Evolutionary conservation across 2,329 filamentous ascomycete genomes (phyloP).

Genomic region (Sclerotinia trifoliorum): DNA sequence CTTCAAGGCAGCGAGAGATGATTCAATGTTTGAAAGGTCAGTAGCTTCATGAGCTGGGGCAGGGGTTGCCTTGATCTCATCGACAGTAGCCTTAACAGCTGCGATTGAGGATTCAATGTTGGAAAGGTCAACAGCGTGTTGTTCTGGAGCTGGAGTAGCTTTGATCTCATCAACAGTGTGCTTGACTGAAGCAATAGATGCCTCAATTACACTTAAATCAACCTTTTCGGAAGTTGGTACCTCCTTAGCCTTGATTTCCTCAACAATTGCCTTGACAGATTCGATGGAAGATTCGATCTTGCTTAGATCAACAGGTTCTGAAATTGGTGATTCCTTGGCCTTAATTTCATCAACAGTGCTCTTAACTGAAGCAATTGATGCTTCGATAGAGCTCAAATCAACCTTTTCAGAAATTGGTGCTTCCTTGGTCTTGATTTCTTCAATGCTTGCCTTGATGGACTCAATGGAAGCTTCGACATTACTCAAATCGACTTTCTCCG

Average conservation of each 20-base stretch:
- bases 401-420: slow-evolving; percentile 20
- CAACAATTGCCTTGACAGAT: slow-evolving; percentile 23
- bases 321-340: slow-evolving; percentile 13
- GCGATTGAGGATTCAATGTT: slow-evolving; percentile 20
- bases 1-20: slow-evolving; percentile 26
- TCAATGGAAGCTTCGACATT: slow-evolving; percentile 4
- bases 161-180: slow-evolving; percentile 25
- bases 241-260: slow-evolving; percentile 30
- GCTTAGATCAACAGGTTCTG: neutral
- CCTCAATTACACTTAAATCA: slow-evolving; percentile 26
- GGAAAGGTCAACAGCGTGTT: slow-evolving; percentile 24
- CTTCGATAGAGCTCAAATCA: slow-evolving; percentile 25
- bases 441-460: slow-evolving; percentile 11
- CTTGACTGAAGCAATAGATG: slow-evolving; percentile 26
- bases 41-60: slow-evolving; percentile 21
- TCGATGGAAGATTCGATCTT: slow-evolving; percentile 23
- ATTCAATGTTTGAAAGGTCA: slow-evolving; percentile 26
- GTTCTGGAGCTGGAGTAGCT: slow-evolving; percentile 23
- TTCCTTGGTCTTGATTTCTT: slow-evolving; percentile 20
- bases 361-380: slow-evolving; percentile 22
- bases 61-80: slow-evolving; percentile 29
- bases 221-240: slow-evolving; percentile 24
- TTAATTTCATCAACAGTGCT: slow-evolving; percentile 22
- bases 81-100: slow-evolving; percentile 3
- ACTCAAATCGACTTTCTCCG: slow-evolving; percentile 1